Evolutionary conservation across 768 basidiomycete genomes (phyloP).

Genomic region (Tricholoma matsutake): DNA sequence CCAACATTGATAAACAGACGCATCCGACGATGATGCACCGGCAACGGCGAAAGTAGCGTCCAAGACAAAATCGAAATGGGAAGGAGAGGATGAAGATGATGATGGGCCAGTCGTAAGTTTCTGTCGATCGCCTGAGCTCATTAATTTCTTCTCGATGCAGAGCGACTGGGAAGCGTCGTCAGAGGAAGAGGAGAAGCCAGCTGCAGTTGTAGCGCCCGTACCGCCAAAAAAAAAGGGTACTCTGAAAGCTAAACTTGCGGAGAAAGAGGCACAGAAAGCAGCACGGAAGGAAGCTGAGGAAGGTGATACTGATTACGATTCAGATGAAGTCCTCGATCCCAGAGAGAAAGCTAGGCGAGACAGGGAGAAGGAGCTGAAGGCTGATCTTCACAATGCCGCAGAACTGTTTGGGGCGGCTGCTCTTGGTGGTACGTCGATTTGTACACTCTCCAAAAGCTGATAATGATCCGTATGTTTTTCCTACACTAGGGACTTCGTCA

Average conservation of each 20-base stretch:
- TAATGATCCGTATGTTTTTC: background rate
- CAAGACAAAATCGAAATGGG: slow-evolving; percentile 66
- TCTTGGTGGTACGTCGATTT: slow-evolving; percentile 49
- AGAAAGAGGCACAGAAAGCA: slow-evolving; percentile 81
- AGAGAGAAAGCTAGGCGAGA: slow-evolving; percentile 73
- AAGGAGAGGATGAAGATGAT: slow-evolving; percentile 89
- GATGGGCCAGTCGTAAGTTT: slow-evolving; percentile 69
- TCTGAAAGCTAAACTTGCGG: slow-evolving; percentile 86
- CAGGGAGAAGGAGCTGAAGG: slow-evolving; percentile 77
- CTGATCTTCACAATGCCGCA: slow-evolving; percentile 83
- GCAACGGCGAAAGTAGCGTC: slow-evolving; percentile 22
- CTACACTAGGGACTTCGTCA: slow-evolving; percentile 55
- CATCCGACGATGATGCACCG: slow-evolving; percentile 37
- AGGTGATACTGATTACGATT: slow-evolving; percentile 54
- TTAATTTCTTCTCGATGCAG: slow-evolving; percentile 35
- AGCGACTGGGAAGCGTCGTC: slow-evolving; percentile 95
- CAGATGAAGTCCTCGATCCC: slow-evolving; percentile 77
- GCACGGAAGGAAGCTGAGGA: slow-evolving; percentile 40
- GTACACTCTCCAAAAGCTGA: background rate
- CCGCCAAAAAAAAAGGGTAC: slow-evolving; percentile 92
- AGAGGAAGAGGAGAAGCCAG: slow-evolving; percentile 61
- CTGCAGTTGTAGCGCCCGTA: slow-evolving; percentile 46
- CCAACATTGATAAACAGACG: slow-evolving; percentile 17
- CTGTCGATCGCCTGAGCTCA: background rate
- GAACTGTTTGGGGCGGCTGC: slow-evolving; percentile 74